Base-by-base conservation (phyloP, 495 filamentous ascomycete species). In the Daldinia vernicosa region DNA sequence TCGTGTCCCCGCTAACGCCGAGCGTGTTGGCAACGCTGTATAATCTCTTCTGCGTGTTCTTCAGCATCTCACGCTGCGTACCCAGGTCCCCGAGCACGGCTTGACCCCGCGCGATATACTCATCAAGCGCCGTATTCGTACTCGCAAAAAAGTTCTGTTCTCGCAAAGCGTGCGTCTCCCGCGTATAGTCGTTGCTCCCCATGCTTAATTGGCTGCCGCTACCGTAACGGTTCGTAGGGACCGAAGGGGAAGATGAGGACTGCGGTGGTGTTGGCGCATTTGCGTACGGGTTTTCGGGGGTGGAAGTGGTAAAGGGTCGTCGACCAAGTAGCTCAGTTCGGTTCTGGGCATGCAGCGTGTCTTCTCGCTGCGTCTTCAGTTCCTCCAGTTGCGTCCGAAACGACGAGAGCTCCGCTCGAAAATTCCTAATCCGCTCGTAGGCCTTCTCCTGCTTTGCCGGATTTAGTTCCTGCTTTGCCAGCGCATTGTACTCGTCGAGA, bases 241-340 rank as follows among this genome's bases (percentile, higher is more conserved):
- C 60, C 1, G 72, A 60, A 4, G 69, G 54, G 6, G 75, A 66
- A 11, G 53, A 56, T 8, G 75, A 63, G 0, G 74, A 58, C 50
- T 65, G 51, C 33, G 67, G 55, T 5, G 53, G 53, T 17, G 30
- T 35, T 1, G 81, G 59, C 2, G 85, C 76, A 73, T 91, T 88
- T 4, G 93, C 88, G 77, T 99, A 99, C 0, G 95, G 96, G 75
- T 98, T 99, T 80, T 98, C 95, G 8, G 95, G 95, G 1, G 95
- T 99, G 22, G 89, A 85, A 15, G 92, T 86, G 52, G 92, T 86
- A 75, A 97, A 94, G 17, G 94, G 93, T 14, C 95, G 87, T n/a
- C 96, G 88, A 17, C 95, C 94, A 1, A 98, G 86, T 26, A 99
- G 88, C 78, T 99, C 96, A 58, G 84, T 86, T 62, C 94, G 88